Evolutionary conservation across 305 asterid species (phyloP).

Genomic region (Solanum hybrid): DNA sequence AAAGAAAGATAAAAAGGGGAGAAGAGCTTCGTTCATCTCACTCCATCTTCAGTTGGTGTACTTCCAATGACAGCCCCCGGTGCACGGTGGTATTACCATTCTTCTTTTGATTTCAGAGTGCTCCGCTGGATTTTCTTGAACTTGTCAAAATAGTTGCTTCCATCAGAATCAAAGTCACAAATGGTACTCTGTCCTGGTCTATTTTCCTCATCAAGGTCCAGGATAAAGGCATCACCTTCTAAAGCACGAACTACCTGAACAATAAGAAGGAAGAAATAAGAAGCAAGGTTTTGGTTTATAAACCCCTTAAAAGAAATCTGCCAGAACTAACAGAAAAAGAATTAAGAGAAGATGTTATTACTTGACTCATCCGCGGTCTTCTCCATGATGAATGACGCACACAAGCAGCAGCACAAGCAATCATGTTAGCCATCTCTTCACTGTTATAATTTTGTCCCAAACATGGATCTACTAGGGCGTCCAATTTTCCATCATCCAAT

Average conservation of each 20-base stretch:
- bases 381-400: constrained; percentile 11
- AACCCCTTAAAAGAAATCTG: not conserved
- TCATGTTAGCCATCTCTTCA: constrained; percentile 18
- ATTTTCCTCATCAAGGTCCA: constrained; percentile 7
- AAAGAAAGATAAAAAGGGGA: not conserved
- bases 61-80: not conserved
- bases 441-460: constrained; percentile 8
- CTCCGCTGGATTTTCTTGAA: not conserved
- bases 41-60: not conserved
- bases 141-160: not conserved
- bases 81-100: not conserved
- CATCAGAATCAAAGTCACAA: not conserved
- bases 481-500: constrained; percentile 12
- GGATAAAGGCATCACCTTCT: constrained; percentile 4
- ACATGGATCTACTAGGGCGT: constrained; percentile 8
- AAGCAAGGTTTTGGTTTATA: not conserved
- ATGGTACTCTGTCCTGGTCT: constrained; percentile 13
- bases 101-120: not conserved
- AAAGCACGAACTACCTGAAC: constrained; percentile 13
- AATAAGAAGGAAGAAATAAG: not conserved
- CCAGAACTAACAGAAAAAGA: not conserved
- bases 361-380: constrained; percentile 21
- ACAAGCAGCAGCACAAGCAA: constrained; percentile 23
- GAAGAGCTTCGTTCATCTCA: not conserved
- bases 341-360: not conserved